Evolutionary conservation across 352 stramenopile species (phyloP).

Genomic region (Pythium angustatum): DNA sequence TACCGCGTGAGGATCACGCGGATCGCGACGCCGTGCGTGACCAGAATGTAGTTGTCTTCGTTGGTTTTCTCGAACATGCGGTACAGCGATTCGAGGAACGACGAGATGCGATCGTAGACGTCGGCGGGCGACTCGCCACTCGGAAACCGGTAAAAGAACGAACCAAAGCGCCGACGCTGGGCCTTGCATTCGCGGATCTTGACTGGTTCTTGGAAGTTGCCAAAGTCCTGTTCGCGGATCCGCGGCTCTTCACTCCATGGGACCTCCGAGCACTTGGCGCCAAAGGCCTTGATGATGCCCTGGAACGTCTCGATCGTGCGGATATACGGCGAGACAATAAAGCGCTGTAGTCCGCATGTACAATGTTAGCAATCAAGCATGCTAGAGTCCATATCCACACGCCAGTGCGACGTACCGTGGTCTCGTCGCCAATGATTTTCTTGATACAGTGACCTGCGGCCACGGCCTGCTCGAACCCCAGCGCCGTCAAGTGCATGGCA

Average conservation of each 20-base stretch:
- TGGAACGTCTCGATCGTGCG: conserved; percentile 89
- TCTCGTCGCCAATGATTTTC: conserved; percentile 70
- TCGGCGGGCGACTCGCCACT: conserved; percentile 87
- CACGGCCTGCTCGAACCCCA: conserved; percentile 77
- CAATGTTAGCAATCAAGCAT: background rate
- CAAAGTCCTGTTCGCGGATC: conserved; percentile 90
- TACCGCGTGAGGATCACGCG: conserved; percentile 88
- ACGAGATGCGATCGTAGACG: conserved; percentile 88
- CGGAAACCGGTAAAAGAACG: conserved; percentile 90
- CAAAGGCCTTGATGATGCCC: conserved; percentile 73
- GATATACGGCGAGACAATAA: conserved; percentile 85
- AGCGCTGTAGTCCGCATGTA: conserved; percentile 39
- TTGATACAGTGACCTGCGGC: conserved; percentile 72
- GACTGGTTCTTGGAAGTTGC: conserved; percentile 85
- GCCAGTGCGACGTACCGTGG: conserved; percentile 1
- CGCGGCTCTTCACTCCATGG: conserved; percentile 83
- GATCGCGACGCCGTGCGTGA: conserved; percentile 87
- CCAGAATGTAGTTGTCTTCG: conserved; percentile 84
- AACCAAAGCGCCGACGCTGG: conserved; percentile 74
- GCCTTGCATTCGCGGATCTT: conserved; percentile 84
- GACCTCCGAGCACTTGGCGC: conserved; percentile 49
- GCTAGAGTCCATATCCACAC: background rate
- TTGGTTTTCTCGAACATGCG: conserved; percentile 80
- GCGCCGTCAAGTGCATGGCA: conserved; percentile 78
- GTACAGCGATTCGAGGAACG: conserved; percentile 87